phyloP scores from a whole-genome alignment of 768 basidiomycete genomes.

The Filobasidium wieringae region DNA sequence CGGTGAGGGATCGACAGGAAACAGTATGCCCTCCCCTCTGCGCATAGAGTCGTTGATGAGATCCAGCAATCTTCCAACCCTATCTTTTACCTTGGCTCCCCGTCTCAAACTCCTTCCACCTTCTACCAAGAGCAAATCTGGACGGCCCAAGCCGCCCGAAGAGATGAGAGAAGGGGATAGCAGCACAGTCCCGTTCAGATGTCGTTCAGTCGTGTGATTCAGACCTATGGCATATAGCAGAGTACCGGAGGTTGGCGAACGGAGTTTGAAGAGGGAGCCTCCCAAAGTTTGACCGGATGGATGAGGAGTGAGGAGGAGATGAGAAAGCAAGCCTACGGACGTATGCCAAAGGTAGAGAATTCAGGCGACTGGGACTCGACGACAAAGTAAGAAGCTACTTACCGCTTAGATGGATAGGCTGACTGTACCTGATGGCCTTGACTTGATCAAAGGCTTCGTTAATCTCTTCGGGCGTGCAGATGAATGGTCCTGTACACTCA shows the following conservation, averaged over 20 bases:
- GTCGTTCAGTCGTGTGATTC: constrained; percentile 92
- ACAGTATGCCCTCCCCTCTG: constrained; percentile 57
- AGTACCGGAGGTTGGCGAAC: constrained; percentile 93
- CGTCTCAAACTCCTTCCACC: constrained; percentile 71
- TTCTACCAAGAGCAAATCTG: constrained; percentile 87
- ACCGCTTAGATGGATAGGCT: constrained; percentile 92
- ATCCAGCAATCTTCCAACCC: constrained; percentile 53
- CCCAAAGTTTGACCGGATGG: constrained; percentile 90
- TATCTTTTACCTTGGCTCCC: constrained; percentile 66
- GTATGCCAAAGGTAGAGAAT: neutral
- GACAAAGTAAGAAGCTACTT: constrained; percentile 16
- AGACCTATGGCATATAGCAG: constrained; percentile 87
- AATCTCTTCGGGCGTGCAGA: constrained; percentile 66
- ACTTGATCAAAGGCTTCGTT: constrained; percentile 85
- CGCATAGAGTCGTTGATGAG: constrained; percentile 76
- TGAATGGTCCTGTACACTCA: constrained; percentile 46
- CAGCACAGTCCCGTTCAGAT: constrained; percentile 85
- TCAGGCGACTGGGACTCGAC: neutral
- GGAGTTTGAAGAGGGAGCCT: constrained; percentile 95
- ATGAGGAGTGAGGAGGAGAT: constrained; percentile 61
- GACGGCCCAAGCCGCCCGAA: constrained; percentile 48
- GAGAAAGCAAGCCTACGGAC: constrained; percentile 26
- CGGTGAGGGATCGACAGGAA: constrained; percentile 88
- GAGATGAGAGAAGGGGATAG: constrained; percentile 35
- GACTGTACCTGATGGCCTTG: constrained; percentile 85